These are phyloP conservation scores for Moesziomyces sp. DNA, from an alignment of 1,284 basidiomycete species.

Conservation along the genomic window DNA sequence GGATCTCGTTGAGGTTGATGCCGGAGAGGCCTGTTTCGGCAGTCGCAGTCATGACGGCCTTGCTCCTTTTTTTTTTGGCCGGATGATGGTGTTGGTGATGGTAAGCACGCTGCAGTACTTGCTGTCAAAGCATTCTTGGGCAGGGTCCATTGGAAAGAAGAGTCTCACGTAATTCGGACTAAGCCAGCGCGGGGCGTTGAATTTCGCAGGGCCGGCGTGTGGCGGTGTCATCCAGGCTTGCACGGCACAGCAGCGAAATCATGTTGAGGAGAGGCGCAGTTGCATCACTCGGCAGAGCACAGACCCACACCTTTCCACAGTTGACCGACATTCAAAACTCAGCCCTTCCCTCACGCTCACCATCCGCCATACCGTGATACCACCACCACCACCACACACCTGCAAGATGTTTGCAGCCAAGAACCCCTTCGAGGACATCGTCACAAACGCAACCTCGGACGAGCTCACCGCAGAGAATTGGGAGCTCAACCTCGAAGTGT, in stretches of 20 bases:
- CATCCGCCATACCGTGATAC: not conserved
- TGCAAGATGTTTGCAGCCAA: slow-evolving; percentile 66
- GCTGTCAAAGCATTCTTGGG: too few relatives aligned
- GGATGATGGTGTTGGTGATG: too few relatives aligned
- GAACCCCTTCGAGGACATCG: slow-evolving; percentile 92
- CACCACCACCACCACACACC: not conserved
- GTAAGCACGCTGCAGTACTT: too few relatives aligned
- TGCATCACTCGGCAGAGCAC: too few relatives aligned
- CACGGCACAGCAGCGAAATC: too few relatives aligned
- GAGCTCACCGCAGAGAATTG: slow-evolving; percentile 93
- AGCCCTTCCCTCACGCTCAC: not conserved
- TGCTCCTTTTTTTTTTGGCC: too few relatives aligned
- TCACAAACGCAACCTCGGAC: slow-evolving; percentile 94
- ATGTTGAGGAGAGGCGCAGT: too few relatives aligned
- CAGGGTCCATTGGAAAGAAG: not conserved
- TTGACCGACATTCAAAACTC: not conserved
- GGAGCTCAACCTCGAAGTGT: slow-evolving; percentile 93
- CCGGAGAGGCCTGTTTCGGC: slow-evolving; percentile 7
- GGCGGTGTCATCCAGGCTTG: too few relatives aligned
- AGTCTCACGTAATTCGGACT: not conserved
- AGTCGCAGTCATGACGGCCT: slow-evolving; percentile 6
- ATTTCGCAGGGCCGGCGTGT: too few relatives aligned
- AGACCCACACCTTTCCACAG: too few relatives aligned
- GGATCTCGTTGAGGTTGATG: slow-evolving; percentile 32
- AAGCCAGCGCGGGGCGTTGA: not conserved